Conservation (phyloP, 768 basidiomycete genomes). For the Tephrocybe rancida region DNA sequence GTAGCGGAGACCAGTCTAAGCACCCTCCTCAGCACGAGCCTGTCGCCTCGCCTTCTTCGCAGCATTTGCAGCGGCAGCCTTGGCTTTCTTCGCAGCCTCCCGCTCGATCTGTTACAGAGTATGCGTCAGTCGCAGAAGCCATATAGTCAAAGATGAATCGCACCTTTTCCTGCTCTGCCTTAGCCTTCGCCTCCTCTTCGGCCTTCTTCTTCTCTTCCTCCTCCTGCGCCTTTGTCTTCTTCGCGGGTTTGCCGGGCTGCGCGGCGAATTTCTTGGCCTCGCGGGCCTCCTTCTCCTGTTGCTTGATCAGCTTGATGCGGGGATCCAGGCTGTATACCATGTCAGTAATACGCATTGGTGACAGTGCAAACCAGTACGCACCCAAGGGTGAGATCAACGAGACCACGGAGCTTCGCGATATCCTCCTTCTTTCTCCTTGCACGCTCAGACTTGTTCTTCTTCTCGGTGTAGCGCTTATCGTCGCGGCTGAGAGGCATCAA, state of each 20-base stretch:
- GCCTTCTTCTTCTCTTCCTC: constrained; percentile 75
- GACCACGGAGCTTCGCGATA: constrained; percentile 80
- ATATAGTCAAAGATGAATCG: constrained; percentile 13
- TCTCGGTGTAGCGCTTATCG: constrained; percentile 98
- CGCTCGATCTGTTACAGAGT: constrained; percentile 43
- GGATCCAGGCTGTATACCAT: constrained; percentile 63
- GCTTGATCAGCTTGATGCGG: constrained; percentile 96
- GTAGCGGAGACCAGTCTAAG: no score
- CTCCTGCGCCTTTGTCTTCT: constrained; percentile 74
- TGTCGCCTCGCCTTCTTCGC: constrained; percentile 87
- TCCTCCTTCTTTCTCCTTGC: constrained; percentile 97
- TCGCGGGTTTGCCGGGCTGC: constrained; percentile 53
- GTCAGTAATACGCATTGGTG: neutral
- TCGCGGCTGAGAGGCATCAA: constrained; percentile 67
- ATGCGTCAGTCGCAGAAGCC: neutral
- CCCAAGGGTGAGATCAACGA: constrained; percentile 86
- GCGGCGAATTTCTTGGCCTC: constrained; percentile 80
- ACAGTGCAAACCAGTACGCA: constrained; percentile 11
- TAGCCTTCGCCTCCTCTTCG: constrained; percentile 70
- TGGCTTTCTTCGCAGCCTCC: constrained; percentile 83
- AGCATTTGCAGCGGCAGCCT: constrained; percentile 84
- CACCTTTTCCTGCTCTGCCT: constrained; percentile 87
- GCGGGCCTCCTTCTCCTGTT: constrained; percentile 92
- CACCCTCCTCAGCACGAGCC: constrained; percentile 48
- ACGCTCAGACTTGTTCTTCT: constrained; percentile 99